These are phyloP conservation scores for Phytopythium chamaehyphon DNA, from an alignment of 352 stramenopile species.

Conservation along the genomic window DNA sequence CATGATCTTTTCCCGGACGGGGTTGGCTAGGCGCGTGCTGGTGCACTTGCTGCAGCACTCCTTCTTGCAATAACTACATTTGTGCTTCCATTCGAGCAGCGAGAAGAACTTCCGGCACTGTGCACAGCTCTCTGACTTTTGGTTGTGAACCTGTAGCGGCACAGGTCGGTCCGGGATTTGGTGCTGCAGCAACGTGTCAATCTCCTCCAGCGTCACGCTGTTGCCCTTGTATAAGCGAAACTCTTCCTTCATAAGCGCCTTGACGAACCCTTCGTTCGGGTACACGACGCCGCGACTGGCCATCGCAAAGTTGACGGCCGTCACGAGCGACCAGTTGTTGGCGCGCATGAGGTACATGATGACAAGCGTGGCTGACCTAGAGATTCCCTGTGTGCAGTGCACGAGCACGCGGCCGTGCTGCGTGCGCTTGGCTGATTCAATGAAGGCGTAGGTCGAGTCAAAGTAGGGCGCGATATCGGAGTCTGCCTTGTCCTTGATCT, in stretches of 20 bases:
- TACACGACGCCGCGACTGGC: conserved; percentile 76
- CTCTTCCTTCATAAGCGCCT: conserved; percentile 71
- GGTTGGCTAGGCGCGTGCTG: conserved; percentile 60
- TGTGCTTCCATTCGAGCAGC: conserved; percentile 82
- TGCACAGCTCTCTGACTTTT: conserved; percentile 66
- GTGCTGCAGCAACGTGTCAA: conserved; percentile 72
- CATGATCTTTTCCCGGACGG: conserved; percentile 52
- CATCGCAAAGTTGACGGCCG: conserved; percentile 76
- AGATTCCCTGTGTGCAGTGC: conserved; percentile 85
- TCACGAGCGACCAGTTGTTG: conserved; percentile 81
- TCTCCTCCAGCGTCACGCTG: conserved; percentile 58
- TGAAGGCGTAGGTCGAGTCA: conserved; percentile 64
- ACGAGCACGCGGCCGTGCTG: conserved; percentile 77
- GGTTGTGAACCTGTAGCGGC: conserved; percentile 53
- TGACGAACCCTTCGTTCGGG: conserved; percentile 79
- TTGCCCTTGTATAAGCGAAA: conserved; percentile 77
- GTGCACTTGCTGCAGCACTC: conserved; percentile 83
- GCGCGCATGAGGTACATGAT: conserved; percentile 87
- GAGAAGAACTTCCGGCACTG: conserved; percentile 73
- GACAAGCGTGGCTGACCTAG: conserved; percentile 72
- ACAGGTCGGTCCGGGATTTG: conserved; percentile 70
- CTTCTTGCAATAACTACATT: conserved; percentile 76
- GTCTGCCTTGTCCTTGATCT: conserved; percentile 76
- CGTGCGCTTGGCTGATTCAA: conserved; percentile 71
- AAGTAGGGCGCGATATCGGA: conserved; percentile 72